Percentiles rank a stretch among this genome's conserved stretches.
Evolutionary conservation across 2,329 filamentous ascomycete genomes (phyloP).

Genomic region (Apiospora kogelbergensis): DNA sequence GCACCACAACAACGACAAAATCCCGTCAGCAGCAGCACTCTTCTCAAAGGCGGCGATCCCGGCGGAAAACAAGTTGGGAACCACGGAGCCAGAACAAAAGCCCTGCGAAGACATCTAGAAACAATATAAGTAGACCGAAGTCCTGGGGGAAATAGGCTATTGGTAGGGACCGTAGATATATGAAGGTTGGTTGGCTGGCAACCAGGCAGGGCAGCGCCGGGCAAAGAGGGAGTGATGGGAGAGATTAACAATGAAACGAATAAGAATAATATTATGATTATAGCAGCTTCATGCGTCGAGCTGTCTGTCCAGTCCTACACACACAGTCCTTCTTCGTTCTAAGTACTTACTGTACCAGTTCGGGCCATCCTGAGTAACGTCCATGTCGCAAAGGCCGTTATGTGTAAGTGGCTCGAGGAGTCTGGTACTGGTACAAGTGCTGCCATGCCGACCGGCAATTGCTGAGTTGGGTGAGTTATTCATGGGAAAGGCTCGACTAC

Average conservation of each 20-base stretch:
- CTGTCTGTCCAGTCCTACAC: background rate
- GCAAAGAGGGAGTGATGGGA: background rate
- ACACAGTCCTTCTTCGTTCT: background rate
- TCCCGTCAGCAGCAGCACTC: background rate
- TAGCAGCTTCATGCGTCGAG: background rate
- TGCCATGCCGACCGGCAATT: background rate
- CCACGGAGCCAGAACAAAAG: background rate
- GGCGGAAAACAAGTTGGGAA: background rate
- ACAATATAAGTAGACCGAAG: background rate
- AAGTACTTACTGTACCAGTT: conserved; percentile 6
- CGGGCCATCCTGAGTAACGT: background rate
- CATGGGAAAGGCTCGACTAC: background rate
- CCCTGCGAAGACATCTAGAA: conserved; percentile 3
- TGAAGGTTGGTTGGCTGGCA: background rate
- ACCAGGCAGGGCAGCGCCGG: background rate
- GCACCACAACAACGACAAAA: conserved; percentile 14
- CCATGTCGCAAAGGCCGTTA: background rate
- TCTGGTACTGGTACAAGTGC: conserved; percentile 1
- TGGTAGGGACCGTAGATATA: background rate
- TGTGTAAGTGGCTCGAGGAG: background rate
- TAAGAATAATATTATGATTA: conserved; percentile 8
- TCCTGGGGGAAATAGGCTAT: conserved; percentile 1
- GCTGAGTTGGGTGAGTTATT: conserved; percentile 1
- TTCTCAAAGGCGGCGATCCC: background rate
- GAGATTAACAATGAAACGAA: conserved; percentile 1